Evolutionary conservation across 2,329 filamentous ascomycete species (phyloP), one percentile per base, ranked within the genome.

Genomic region (Torrubiellomyces zombiae): DNA sequence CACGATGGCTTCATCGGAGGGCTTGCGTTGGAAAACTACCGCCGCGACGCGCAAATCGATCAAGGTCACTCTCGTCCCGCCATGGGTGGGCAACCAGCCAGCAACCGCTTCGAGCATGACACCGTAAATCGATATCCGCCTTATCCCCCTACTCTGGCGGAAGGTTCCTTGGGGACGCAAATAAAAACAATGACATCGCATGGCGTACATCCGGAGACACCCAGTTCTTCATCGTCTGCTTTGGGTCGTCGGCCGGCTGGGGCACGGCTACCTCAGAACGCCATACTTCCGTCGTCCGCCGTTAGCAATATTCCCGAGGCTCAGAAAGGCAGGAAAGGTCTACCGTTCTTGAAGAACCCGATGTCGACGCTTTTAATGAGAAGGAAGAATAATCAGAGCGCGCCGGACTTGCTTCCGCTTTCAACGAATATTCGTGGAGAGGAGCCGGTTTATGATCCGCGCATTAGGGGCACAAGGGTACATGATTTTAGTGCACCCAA

Each of bases 401-500:
- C 49, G 1, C 50, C 56, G 1, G 60, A 64, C 21, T 29, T 58
- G 3, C 39, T 42, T 2, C 50, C 56, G 1, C 37, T 60, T 13
- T 52, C 60, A 0, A 36, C 58, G 15, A 36, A 50, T 22, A 46
- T 50, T 13, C 42, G 45, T 6, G 36, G 44, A 0, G 54, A 58
- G 9, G 60, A 62, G 35, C 55, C 58, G 5, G 45, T 48, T 12
- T 72, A 74, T 36, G 70, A 75, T 36, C 70, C 70, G 11, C 58
- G 67, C 7, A 77, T 77, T 33, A 60, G 59, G 38, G 73, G 67
- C 24, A 77, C 65, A 6, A 56, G 60, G 23, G 60, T 75, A 24
- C 73, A 77, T 40, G 72, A 71, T 43, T 76, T 74, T 37, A 75
- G 68, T 38, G 67, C 65, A 0, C 70, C 69, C 2, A 53, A 67